These are phyloP conservation scores for Colletotrichum sp. DNA, from an alignment of 2,329 filamentous ascomycete genomes.

Conservation along the genomic window DNA sequence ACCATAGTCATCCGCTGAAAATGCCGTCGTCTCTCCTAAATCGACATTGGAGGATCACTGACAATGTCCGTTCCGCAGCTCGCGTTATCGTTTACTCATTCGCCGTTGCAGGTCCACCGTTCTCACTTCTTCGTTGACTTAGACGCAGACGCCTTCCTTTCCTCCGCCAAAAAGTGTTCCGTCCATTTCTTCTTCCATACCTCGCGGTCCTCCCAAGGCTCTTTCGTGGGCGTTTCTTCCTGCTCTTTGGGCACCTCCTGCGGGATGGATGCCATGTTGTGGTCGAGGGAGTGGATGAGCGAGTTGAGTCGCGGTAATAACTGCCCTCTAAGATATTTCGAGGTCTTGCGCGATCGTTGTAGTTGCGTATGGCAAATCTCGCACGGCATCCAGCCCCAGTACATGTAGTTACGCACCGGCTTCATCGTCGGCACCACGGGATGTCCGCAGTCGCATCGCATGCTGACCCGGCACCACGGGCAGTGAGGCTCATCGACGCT, in stretches of 20 bases:
- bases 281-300: constrained; percentile 18
- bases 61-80: not conserved
- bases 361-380: constrained; percentile 18
- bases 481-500: constrained; percentile 40
- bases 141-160: constrained; percentile 6
- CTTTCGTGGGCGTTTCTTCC: constrained; percentile 11
- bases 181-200: constrained; percentile 20
- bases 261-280: constrained; percentile 20
- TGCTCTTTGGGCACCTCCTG: constrained; percentile 16
- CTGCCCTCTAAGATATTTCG: constrained; percentile 13
- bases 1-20: not conserved
- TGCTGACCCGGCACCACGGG: constrained; percentile 41
- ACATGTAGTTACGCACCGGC: constrained; percentile 14
- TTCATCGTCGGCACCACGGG: constrained; percentile 31
- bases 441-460: constrained; percentile 36
- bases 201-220: constrained; percentile 19
- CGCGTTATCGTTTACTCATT: not conserved
- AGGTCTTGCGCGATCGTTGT: constrained; percentile 10
- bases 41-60: not conserved
- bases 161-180: constrained; percentile 12
- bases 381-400: constrained; percentile 15
- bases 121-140: constrained; percentile 10
- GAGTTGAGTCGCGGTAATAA: constrained; percentile 16
- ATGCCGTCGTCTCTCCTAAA: not conserved
- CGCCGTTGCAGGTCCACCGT: not conserved